Evolutionary conservation across 257 asterid species (phyloP).

Genomic region (Scutellaria galericulata): DNA sequence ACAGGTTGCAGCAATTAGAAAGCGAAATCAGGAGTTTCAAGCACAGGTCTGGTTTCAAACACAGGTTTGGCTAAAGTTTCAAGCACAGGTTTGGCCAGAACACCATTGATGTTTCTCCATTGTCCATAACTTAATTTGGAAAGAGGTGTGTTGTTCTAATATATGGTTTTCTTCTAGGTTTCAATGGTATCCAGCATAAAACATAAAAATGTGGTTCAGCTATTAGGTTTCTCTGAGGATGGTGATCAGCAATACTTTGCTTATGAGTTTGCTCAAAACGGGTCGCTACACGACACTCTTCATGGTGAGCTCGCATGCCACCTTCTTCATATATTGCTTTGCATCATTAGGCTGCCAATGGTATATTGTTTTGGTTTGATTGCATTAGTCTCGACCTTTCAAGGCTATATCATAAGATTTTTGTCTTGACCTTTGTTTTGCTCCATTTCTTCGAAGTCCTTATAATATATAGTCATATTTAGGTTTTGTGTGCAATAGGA

Average conservation of each 20-base stretch:
- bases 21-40: constrained; percentile 31
- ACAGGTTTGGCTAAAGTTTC: constrained; percentile 26
- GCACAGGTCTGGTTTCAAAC: constrained; percentile 33
- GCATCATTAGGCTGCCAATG: not conserved
- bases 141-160: not conserved
- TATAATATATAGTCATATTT: too few species aligned
- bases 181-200: constrained; percentile 54
- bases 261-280: constrained; percentile 60
- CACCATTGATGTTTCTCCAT: not conserved
- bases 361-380: not conserved
- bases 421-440: too few species aligned
- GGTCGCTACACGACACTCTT: constrained; percentile 69
- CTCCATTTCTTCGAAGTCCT: too few species aligned
- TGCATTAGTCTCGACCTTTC: not conserved
- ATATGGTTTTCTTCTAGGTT: constrained; percentile 46
- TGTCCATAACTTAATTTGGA: too few species aligned
- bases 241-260: constrained; percentile 52
- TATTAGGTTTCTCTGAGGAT: constrained; percentile 61
- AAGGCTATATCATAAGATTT: too few species aligned
- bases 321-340: not conserved
- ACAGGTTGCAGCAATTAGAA: constrained; percentile 35
- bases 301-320: constrained; percentile 49
- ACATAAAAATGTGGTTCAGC: constrained; percentile 55
- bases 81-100: constrained; percentile 35
- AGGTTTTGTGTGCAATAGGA: not conserved